These are phyloP conservation scores for Termitomyces sp. DNA, from an alignment of 768 basidiomycete species.

Conservation along the genomic window DNA sequence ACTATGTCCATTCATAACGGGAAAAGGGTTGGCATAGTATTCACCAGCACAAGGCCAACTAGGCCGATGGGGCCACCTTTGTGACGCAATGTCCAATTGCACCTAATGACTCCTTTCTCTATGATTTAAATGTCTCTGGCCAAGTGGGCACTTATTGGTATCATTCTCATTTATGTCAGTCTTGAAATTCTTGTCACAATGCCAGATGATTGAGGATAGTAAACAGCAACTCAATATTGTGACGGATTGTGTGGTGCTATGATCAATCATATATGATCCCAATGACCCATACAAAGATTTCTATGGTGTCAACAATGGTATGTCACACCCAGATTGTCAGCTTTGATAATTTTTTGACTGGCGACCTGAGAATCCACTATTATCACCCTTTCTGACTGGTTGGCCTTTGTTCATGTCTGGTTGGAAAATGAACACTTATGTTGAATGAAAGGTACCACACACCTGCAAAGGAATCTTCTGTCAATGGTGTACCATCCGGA, in stretches of 20 bases:
- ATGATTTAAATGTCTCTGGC: constrained; percentile 26
- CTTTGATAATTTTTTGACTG: background rate
- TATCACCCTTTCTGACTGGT: constrained; percentile 38
- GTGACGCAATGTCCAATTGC: constrained; percentile 42
- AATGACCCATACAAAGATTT: constrained; percentile 26
- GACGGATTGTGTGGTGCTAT: constrained; percentile 37
- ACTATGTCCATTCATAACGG: constrained; percentile 4
- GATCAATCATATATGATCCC: constrained; percentile 37
- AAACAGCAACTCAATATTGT: constrained; percentile 41
- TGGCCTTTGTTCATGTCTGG: constrained; percentile 1
- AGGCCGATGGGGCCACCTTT: constrained; percentile 15
- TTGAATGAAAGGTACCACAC: constrained; percentile 3
- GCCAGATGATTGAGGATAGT: constrained; percentile 14
- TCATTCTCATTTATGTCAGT: constrained; percentile 25
- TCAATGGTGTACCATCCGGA: constrained; percentile 16
- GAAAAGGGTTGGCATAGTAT: constrained; percentile 12
- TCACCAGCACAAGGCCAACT: constrained; percentile 3
- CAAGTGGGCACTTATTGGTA: constrained; percentile 28
- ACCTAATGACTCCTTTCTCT: constrained; percentile 32
- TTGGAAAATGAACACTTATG: background rate
- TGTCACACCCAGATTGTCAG: background rate
- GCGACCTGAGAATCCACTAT: constrained; percentile 45
- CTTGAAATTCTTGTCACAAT: background rate
- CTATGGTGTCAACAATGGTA: constrained; percentile 23
- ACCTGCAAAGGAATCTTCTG: background rate